Evolutionary conservation across 1,284 basidiomycete species (phyloP).

Genomic region (Entoloma clypeatum): DNA sequence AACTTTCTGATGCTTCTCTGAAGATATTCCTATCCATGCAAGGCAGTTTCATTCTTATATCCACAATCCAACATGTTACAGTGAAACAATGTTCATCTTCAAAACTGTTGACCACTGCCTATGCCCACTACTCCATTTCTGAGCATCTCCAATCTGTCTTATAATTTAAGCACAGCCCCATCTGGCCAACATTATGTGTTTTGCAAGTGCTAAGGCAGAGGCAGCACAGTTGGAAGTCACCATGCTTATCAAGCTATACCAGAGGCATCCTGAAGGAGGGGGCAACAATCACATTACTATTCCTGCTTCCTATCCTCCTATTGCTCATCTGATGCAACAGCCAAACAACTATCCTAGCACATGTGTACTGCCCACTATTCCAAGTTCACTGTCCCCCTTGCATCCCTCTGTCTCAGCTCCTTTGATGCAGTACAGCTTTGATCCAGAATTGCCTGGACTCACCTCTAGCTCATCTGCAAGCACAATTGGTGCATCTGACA

Average conservation of each 20-base stretch:
- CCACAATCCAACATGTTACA: slow-evolving; percentile 9
- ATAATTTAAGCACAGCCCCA: slow-evolving; percentile 9
- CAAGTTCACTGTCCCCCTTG: slow-evolving; percentile 3
- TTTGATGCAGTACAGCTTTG: neutral
- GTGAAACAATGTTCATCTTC: slow-evolving; percentile 7
- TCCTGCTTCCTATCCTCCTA: too few relatives aligned
- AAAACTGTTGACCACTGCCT: slow-evolving; percentile 7
- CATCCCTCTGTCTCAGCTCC: slow-evolving; percentile 5
- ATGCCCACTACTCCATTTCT: slow-evolving; percentile 11
- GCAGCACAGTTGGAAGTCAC: slow-evolving; percentile 4
- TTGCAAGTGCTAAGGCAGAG: slow-evolving; percentile 1
- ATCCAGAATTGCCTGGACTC: slow-evolving; percentile 1
- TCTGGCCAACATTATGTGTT: slow-evolving; percentile 3
- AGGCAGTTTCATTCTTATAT: slow-evolving; percentile 6
- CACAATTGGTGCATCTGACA: neutral
- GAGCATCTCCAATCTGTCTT: slow-evolving; percentile 10
- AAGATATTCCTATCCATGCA: slow-evolving; percentile 7
- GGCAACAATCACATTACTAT: too few relatives aligned
- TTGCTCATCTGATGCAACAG: too few relatives aligned
- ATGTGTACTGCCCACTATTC: slow-evolving; percentile 5
- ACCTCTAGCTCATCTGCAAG: slow-evolving; percentile 6
- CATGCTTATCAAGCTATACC: slow-evolving; percentile 8
- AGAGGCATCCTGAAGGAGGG: too few relatives aligned
- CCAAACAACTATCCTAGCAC: slow-evolving; percentile 8
- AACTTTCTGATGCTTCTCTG: slow-evolving; percentile 4